Evolutionary conservation across 148 eudicot genomes (phyloP), one percentile per base, ranked within the genome.

Genomic region (Silene conica): DNA sequence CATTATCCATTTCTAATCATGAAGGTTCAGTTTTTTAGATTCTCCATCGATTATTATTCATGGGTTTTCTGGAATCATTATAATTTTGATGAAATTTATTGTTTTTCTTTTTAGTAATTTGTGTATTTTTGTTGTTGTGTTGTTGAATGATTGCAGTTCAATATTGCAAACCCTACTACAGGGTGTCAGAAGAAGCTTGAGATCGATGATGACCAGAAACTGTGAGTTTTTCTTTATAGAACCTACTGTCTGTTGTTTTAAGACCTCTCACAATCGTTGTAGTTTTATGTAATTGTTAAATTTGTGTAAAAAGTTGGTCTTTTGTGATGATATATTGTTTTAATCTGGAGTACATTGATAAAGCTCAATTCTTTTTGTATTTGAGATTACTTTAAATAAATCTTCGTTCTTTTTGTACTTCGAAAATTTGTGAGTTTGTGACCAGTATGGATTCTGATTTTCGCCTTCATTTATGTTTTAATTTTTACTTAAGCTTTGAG

Each of bases 181-280:
- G 97, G 97, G 69, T 91, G 97, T 86, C 97, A 91, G 87, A 91
- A 87, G 83, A 91, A 91, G 87, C 87, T 91, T 78, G 97, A 91
- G 79, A 91, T 91, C 46, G 97, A 91, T 38, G 97, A 91, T 70
- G 97, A 91, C 66, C 97, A 80, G 79, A 91, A 91, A 64, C 97
- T 91, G 96, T 90, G 38, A 79, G 90, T 76, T 61, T 69, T 16
- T 26, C 14, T 28, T 16, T 26, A 26, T 28, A 5, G 1, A 25
- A 12, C 26, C 12, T 1, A 15, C 2, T 25, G 0, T 61, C 22
- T 26, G 21, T 60, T 65, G 4, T 31, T 31, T 31, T 31, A 31
- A 31, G 34, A 31, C 34, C 34, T 31, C 34, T 31, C 5, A 31
- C n/a, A n/a, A n/a, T n/a, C n/a, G n/a, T 10, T 14, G 2, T 41